Percentiles rank a stretch among this genome's conserved stretches.
Evolutionary conservation across 371 early-diverging fungal genomes (phyloP).

Genomic region (Zychaea mexicana): DNA sequence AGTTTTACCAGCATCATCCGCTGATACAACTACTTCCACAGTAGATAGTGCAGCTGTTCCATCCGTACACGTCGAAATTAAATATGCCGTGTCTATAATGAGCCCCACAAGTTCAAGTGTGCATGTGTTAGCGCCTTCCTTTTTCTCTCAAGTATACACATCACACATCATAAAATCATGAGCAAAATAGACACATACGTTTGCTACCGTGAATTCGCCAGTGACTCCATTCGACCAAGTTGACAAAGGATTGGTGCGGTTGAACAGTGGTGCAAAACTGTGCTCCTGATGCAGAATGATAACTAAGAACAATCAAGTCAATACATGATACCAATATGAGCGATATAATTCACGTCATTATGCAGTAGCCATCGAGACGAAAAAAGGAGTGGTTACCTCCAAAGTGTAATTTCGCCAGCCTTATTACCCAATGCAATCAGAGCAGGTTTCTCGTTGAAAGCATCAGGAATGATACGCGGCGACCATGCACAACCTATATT

Average conservation of each 20-base stretch:
- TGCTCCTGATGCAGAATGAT: neutral
- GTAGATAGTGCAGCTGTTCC: constrained; percentile 7
- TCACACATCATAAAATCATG: too few species aligned
- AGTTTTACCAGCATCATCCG: neutral
- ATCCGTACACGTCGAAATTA: constrained; percentile 9
- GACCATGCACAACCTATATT: constrained; percentile 29
- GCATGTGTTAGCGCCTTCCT: too few species aligned
- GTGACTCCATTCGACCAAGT: constrained; percentile 13
- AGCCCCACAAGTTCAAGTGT: neutral
- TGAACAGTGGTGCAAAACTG: constrained; percentile 8
- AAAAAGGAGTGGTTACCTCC: constrained; percentile 11
- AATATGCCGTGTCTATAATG: constrained; percentile 9
- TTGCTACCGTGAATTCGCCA: constrained; percentile 7
- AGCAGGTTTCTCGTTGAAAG: constrained; percentile 18
- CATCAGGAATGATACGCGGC: constrained; percentile 11
- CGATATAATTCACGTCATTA: neutral
- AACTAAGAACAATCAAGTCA: neutral
- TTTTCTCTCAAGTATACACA: too few species aligned
- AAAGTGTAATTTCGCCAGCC: constrained; percentile 27
- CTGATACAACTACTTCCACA: neutral
- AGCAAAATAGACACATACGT: constrained; percentile 8
- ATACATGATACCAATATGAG: neutral
- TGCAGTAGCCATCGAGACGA: neutral
- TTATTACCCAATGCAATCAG: constrained; percentile 28
- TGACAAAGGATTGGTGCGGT: constrained; percentile 7